phyloP scores from a whole-genome alignment of 2,329 filamentous ascomycete species.

The Paraphaeosphaeria sporulosa region DNA sequence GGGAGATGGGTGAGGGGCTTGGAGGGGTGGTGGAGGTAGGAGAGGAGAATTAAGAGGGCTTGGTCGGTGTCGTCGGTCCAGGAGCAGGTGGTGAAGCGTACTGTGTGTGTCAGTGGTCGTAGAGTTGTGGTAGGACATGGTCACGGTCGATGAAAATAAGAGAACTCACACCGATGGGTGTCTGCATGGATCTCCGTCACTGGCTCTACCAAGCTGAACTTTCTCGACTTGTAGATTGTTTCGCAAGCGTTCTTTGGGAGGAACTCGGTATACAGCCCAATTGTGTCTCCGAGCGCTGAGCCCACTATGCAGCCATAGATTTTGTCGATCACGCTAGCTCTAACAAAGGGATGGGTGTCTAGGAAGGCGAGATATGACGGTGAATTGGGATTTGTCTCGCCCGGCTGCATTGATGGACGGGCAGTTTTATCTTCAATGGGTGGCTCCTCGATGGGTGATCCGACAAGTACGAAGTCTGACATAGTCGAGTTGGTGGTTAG shows the following conservation, averaged over 20 bases:
- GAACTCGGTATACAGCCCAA: constrained; percentile 64
- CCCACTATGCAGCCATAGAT: constrained; percentile 58
- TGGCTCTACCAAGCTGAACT: constrained; percentile 51
- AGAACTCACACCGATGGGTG: constrained; percentile 55
- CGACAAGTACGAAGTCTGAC: no score
- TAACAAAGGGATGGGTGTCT: constrained; percentile 39
- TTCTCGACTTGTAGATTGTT: constrained; percentile 48
- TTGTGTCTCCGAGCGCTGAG: constrained; percentile 62
- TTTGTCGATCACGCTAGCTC: constrained; percentile 42
- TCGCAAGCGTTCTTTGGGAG: constrained; percentile 48
- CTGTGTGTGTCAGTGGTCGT: no score
- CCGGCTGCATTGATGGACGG: background rate
- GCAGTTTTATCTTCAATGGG: background rate
- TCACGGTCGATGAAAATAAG: no score
- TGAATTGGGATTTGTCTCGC: background rate
- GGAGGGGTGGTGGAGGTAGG: no score
- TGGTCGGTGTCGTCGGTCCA: no score
- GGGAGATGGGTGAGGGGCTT: no score
- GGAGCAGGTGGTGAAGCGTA: no score
- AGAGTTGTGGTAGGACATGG: no score
- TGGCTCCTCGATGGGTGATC: constrained; percentile 1
- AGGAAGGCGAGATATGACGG: constrained; percentile 26
- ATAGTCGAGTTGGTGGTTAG: constrained; percentile 8
- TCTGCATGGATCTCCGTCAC: constrained; percentile 56
- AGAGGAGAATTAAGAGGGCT: no score